Percentiles rank a stretch among this genome's conserved stretches.
Conservation (phyloP, 768 basidiomycete species). For the Collybiopsis luxurians region DNA sequence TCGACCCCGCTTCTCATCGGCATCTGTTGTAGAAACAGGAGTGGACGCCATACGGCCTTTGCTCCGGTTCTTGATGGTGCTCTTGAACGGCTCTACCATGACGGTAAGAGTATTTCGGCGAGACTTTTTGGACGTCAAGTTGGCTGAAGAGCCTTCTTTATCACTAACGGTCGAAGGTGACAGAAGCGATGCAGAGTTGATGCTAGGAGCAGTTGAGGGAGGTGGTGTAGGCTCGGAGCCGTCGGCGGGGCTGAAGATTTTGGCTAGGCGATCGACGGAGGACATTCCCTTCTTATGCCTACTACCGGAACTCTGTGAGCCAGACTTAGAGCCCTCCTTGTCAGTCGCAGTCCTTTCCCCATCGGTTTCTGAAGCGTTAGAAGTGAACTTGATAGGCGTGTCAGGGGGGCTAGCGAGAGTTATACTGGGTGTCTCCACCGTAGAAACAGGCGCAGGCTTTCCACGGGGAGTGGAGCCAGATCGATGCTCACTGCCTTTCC, state of each 20-base stretch:
- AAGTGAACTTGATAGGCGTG: constrained; percentile 25
- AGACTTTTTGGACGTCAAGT: constrained; percentile 45
- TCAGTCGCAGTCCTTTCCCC: constrained; percentile 11
- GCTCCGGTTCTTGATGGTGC: constrained; percentile 44
- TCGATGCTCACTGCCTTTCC: neutral
- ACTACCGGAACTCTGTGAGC: constrained; percentile 8
- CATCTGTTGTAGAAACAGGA: constrained; percentile 25
- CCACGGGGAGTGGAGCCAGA: constrained; percentile 20
- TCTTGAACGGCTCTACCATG: constrained; percentile 77
- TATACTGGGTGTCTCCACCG: constrained; percentile 30
- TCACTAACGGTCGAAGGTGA: constrained; percentile 24
- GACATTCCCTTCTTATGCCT: constrained; percentile 10
- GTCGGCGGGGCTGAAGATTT: neutral
- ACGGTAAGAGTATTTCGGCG: constrained; percentile 83
- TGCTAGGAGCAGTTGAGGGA: neutral
- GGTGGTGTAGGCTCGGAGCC: neutral
- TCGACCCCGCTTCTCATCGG: constrained; percentile 17
- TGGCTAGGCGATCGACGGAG: constrained; percentile 1
- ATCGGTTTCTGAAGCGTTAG: constrained; percentile 13
- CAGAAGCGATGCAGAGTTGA: constrained; percentile 3
- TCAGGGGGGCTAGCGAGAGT: constrained; percentile 42
- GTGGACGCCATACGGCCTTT: constrained; percentile 33
- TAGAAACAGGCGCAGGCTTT: constrained; percentile 25
- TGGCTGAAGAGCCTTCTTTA: constrained; percentile 16
- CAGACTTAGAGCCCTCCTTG: neutral